phyloP scores from a whole-genome alignment of 2,329 filamentous ascomycete species.

The Aspergillus glaucus region DNA sequence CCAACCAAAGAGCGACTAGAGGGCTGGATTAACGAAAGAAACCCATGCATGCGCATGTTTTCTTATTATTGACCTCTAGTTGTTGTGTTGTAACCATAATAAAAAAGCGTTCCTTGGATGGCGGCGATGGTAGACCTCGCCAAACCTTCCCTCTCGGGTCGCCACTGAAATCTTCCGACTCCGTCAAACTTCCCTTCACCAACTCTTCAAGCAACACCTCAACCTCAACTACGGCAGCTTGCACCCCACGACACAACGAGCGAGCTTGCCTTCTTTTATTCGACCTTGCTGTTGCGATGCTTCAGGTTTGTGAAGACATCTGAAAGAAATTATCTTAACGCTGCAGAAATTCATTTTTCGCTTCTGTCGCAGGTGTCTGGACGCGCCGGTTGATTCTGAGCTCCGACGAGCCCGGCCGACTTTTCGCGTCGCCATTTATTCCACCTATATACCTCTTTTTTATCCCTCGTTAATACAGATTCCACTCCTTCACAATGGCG shows the following conservation, averaged over 20 bases:
- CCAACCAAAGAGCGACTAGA: background rate
- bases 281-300: constrained; percentile 16
- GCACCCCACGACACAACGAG: constrained; percentile 20
- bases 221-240: constrained; percentile 15
- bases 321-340: constrained; percentile 14
- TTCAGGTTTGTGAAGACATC: constrained; percentile 30
- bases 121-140: constrained; percentile 14
- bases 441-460: constrained; percentile 7
- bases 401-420: constrained; percentile 25
- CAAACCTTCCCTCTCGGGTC: constrained; percentile 25
- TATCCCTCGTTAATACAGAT: constrained; percentile 8
- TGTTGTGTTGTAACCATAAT: constrained; percentile 1
- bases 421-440: constrained; percentile 12
- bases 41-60: constrained; percentile 21
- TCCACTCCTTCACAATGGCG: constrained; percentile 53
- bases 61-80: constrained; percentile 3
- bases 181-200: constrained; percentile 15
- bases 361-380: constrained; percentile 20
- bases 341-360: constrained; percentile 18
- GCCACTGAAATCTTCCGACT: constrained; percentile 31
- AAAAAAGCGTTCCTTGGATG: constrained; percentile 1
- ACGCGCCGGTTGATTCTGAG: constrained; percentile 29
- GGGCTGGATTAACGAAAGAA: constrained; percentile 5
- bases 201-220: constrained; percentile 18
- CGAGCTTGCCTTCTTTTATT: constrained; percentile 16